Evolutionary conservation across 352 stramenopile species (phyloP).

Genomic region (Globisporangium acanthophoron): DNA sequence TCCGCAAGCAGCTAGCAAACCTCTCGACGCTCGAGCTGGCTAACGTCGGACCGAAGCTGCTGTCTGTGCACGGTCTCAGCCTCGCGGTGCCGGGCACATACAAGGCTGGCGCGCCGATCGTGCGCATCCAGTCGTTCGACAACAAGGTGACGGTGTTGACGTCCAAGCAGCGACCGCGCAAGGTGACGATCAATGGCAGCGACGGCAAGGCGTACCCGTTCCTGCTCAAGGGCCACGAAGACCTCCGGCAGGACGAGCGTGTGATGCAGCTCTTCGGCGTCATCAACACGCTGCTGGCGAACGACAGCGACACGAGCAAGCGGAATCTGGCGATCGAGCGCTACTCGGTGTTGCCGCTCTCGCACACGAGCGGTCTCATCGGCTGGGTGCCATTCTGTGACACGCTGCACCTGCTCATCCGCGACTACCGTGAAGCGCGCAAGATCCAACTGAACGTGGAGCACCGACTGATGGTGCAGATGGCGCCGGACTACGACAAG

Average conservation of each 20-base stretch:
- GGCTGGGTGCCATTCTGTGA: slow-evolving; percentile 99
- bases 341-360: slow-evolving; percentile 98
- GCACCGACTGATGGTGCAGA: slow-evolving; percentile 95
- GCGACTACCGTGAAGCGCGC: slow-evolving; percentile 91
- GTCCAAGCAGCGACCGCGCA: slow-evolving; percentile 98
- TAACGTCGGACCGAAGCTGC: slow-evolving; percentile 95
- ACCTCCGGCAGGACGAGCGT: slow-evolving; percentile 99
- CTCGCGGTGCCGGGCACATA: slow-evolving; percentile 95
- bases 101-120: slow-evolving; percentile 79
- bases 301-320: slow-evolving; percentile 97
- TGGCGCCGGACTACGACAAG: slow-evolving; percentile 98
- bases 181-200: slow-evolving; percentile 97
- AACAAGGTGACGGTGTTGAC: slow-evolving; percentile 95
- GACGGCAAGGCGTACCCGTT: slow-evolving; percentile 99
- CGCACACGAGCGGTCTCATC: slow-evolving; percentile 97
- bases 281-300: slow-evolving; percentile 98
- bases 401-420: slow-evolving; percentile 99
- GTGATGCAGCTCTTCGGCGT: slow-evolving; percentile 99
- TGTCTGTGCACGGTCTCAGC: slow-evolving; percentile 92
- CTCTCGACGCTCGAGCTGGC: slow-evolving; percentile 96
- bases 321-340: slow-evolving; percentile 97
- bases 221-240: slow-evolving; percentile 99
- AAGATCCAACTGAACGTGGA: slow-evolving; percentile 96
- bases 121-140: slow-evolving; percentile 92
- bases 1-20: slow-evolving; percentile 90